Percentiles rank a stretch among this genome's conserved stretches.
Conservation (phyloP, 805 yeast genomes). For the Starmerella vaccinii region DNA sequence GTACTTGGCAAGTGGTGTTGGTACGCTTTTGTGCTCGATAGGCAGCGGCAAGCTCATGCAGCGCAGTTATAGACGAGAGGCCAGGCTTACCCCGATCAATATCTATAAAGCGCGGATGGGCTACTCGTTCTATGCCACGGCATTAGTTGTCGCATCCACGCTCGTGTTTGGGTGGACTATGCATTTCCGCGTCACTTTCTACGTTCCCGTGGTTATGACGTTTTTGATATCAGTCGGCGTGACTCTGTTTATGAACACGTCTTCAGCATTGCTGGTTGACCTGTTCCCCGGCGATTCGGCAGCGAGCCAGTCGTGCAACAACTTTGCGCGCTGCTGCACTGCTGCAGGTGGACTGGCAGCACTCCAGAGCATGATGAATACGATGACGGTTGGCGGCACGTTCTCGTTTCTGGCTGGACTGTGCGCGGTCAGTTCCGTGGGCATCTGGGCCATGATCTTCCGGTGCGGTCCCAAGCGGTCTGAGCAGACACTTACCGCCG, state of each 20-base stretch:
- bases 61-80: conserved; percentile 36
- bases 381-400: conserved; percentile 63
- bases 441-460: conserved; percentile 12
- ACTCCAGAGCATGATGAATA: conserved; percentile 46
- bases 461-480: conserved; percentile 13
- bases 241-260: conserved; percentile 46
- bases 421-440: conserved; percentile 21
- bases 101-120: conserved; percentile 46
- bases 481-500: conserved; percentile 4
- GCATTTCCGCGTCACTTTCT: conserved; percentile 37
- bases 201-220: conserved; percentile 49
- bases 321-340: conserved; percentile 59
- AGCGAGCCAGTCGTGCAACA: conserved; percentile 62
- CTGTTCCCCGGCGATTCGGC: conserved; percentile 60
- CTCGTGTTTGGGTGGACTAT: conserved; percentile 69
- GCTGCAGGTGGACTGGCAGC: conserved; percentile 65
- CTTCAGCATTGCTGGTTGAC: conserved; percentile 66
- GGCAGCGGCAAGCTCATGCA: conserved; percentile 49
- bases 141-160: conserved; percentile 35
- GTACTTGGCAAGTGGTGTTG: conserved; percentile 64
- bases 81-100: conserved; percentile 24
- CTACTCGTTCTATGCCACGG: conserved; percentile 38
- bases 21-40: conserved; percentile 53
- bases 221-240: conserved; percentile 49
- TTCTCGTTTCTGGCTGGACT: conserved; percentile 57